phyloP scores from a whole-genome alignment of 2,329 filamentous ascomycete species.

The Aspergillus costaricaensis region DNA sequence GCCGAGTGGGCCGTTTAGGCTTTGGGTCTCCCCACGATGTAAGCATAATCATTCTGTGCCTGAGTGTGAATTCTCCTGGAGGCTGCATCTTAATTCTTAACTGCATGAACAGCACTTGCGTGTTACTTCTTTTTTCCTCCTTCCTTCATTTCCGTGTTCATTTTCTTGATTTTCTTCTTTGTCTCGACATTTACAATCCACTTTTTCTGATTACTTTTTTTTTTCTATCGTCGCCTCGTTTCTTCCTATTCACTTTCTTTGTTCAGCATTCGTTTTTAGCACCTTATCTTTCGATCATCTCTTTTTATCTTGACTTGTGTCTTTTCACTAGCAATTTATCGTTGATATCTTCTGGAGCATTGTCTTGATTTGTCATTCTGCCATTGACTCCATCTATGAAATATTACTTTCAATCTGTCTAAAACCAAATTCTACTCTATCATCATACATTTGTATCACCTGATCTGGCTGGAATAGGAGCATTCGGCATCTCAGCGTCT shows the following conservation, averaged over 20 bases:
- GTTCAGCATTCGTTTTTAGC: neutral
- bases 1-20: slow-evolving; percentile 8
- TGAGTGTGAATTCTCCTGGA: neutral
- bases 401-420: neutral
- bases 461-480: neutral
- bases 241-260: neutral
- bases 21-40: slow-evolving; percentile 1
- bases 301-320: neutral
- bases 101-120: neutral
- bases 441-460: neutral
- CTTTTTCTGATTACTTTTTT: neutral
- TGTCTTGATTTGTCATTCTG: neutral
- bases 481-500: neutral
- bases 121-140: neutral
- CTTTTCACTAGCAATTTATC: neutral
- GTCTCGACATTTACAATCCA: neutral
- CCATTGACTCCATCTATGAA: neutral
- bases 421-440: neutral
- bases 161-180: neutral
- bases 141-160: neutral
- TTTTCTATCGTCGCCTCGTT: neutral
- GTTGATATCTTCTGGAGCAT: neutral
- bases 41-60: slow-evolving; percentile 1
- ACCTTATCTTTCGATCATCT: neutral
- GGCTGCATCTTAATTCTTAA: neutral